These are phyloP conservation scores for Monilinia laxa DNA, from an alignment of 2,329 filamentous ascomycete genomes.

Conservation along the genomic window DNA sequence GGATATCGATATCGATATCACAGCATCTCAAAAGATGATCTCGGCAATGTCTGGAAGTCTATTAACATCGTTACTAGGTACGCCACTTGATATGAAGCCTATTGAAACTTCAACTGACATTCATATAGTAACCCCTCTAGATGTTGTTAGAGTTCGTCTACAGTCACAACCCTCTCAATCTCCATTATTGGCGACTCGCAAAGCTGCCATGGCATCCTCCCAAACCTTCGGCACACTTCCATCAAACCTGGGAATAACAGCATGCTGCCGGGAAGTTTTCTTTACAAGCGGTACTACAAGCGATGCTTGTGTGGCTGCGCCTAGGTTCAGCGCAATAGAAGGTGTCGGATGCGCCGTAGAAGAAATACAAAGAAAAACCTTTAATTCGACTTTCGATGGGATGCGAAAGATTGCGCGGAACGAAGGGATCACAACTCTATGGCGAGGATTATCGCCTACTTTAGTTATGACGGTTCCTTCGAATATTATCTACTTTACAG, in stretches of 20 bases:
- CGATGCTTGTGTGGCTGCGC: constrained; percentile 51
- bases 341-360: constrained; percentile 73
- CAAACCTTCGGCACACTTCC: constrained; percentile 65
- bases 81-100: constrained; percentile 19
- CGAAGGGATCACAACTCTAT: constrained; percentile 82
- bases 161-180: constrained; percentile 71
- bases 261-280: constrained; percentile 96
- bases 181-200: constrained; percentile 52
- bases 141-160: constrained; percentile 91
- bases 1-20: constrained; percentile 61
- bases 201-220: constrained; percentile 55
- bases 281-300: constrained; percentile 80
- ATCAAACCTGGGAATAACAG: constrained; percentile 82
- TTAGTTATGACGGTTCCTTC: constrained; percentile 90
- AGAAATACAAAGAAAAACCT: constrained; percentile 77
- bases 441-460: constrained; percentile 92
- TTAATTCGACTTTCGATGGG: constrained; percentile 89
- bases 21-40: constrained; percentile 86
- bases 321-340: constrained; percentile 33
- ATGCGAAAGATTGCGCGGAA: constrained; percentile 92
- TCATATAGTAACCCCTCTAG: constrained; percentile 79
- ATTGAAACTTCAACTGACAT: constrained; percentile 20
- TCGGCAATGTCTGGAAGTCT: constrained; percentile 90
- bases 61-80: constrained; percentile 84
- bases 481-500: constrained; percentile 98